Base-by-base conservation (phyloP, 495 filamentous ascomycete species). In the Hypoxylon rickii region DNA sequence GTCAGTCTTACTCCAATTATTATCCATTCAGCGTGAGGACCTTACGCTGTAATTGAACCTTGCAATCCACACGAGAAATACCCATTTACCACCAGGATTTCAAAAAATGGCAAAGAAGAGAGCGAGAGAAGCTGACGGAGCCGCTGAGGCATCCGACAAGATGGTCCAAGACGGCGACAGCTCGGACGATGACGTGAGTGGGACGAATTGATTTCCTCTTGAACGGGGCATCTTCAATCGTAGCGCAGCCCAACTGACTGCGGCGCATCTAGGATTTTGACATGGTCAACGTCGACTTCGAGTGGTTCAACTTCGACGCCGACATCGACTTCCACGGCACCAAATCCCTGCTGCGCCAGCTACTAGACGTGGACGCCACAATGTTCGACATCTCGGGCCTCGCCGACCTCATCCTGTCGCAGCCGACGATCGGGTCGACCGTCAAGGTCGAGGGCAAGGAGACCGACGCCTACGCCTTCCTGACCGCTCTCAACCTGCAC, bases 371-470 rank as follows among this genome's bases (percentile, higher is more conserved):
- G 16, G 95, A 97, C 73, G 80, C 86, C 2, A 78, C 87, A 40
- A 79, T 92, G 10, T 89, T 96, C 73, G 87, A 96, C 64, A 79
- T 97, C 51, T 95, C 90, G 13, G 89, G 81, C 0, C 80, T 99
- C 29, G 76, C 90, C 20, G 90, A 97, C 65, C 74, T 97, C 60
- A 91, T 97, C 59, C 78, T 99, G 17, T 86, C 89, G 41, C 95
- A 97, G 70, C 87, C 90, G 11, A 77, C 86, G 8, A 80, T 99
- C 39, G 95, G 95, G 48, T 96, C 92, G 12, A 97, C 93, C 1
- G 89, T 97, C 50, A 99, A 99, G 70, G 87, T 91, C 1, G 93
- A 96, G 46, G 92, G 91, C 50, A 90, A 96, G 62, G 91, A 96
- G 70, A 87, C 85, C 43, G 95, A 99, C 66, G 90, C 95, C 1